Evolutionary conservation across 1,284 basidiomycete species (phyloP).

Genomic region (Phellopilus nigrolimitatus): DNA sequence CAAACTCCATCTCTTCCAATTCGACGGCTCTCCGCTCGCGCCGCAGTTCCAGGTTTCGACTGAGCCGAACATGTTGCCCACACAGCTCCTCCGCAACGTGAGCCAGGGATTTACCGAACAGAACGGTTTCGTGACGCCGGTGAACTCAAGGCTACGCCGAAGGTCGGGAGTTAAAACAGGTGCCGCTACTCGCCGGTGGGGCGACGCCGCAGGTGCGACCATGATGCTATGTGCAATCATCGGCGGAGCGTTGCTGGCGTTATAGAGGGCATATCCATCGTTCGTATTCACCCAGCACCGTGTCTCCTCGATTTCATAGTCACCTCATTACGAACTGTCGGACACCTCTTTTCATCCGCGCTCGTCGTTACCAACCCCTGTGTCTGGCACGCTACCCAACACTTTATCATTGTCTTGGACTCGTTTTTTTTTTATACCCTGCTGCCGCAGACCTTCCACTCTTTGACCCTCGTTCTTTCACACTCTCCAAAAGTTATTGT

Average conservation of each 20-base stretch:
- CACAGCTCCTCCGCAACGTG: conserved; percentile 44
- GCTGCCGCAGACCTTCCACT: conserved; percentile 11
- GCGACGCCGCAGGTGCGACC: conserved; percentile 1
- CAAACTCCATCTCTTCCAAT: conserved; percentile 63
- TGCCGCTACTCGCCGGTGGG: conserved; percentile 1
- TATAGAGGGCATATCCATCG: conserved; percentile 3
- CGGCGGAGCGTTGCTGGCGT: conserved; percentile 5
- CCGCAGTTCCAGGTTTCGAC: conserved; percentile 55
- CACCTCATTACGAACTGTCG: neutral
- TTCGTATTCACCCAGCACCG: neutral
- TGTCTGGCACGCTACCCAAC: conserved; percentile 12
- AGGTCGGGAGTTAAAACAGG: conserved; percentile 2
- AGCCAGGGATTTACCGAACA: conserved; percentile 22
- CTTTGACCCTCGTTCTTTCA: no score
- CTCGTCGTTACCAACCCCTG: conserved; percentile 1
- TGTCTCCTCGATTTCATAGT: neutral
- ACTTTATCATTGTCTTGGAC: neutral
- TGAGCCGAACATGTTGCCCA: conserved; percentile 66
- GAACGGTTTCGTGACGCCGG: conserved; percentile 17
- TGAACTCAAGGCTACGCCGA: neutral
- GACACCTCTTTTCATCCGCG: neutral
- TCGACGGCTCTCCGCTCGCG: conserved; percentile 57
- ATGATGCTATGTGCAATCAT: conserved; percentile 3
- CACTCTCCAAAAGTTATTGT: no score
- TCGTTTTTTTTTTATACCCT: conserved; percentile 16